Base-by-base conservation (phyloP, 257 asterid species). In the Salvia rosmarinus region DNA sequence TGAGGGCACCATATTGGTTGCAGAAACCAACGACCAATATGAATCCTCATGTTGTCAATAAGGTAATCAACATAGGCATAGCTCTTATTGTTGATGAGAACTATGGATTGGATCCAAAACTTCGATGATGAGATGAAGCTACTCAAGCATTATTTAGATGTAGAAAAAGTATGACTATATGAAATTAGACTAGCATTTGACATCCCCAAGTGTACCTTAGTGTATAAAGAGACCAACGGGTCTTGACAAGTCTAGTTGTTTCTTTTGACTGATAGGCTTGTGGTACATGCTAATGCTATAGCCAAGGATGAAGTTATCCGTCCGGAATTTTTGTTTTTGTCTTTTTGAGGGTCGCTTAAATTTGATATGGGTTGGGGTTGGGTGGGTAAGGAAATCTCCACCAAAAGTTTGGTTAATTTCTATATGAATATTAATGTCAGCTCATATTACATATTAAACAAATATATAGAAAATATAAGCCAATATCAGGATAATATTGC, bases 41-140 rank as follows among this genome's bases (percentile, higher is more conserved):
- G 56, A 47, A 64, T 23, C 70, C 2, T 6, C 20, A 23, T 21
- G 23, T 20, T 23, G 23, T 51, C 57, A 51, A 17, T 20, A 8
- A 5, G 28, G 57, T 50, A 20, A 51, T 10, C 30, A 25, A 25
- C 30, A 7, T 21, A 42, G 9, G 6, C 39, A 23, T 21, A 64
- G 20, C 21, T 64, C 42, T 11, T 21, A 17, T 21, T 42, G 10
- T 12, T 64, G 37, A 42, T 25, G 23, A 25, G 25, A 42, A 25
- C 52, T 64, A 64, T 12, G 37, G 56, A n/a, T 23, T 25, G 20
- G 43, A 44, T 25, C 56, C 42, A 64, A 14, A 46, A 64, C 25
- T 3, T 44, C 8, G 13, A 43, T 4, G 3, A 9, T 4, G n/a
- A 52, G 59, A 52, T 4, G 32, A 52, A 52, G 13, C 34, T 13